Base-by-base conservation (phyloP, 345 rosid species). In the Eutrema japonicum region DNA sequence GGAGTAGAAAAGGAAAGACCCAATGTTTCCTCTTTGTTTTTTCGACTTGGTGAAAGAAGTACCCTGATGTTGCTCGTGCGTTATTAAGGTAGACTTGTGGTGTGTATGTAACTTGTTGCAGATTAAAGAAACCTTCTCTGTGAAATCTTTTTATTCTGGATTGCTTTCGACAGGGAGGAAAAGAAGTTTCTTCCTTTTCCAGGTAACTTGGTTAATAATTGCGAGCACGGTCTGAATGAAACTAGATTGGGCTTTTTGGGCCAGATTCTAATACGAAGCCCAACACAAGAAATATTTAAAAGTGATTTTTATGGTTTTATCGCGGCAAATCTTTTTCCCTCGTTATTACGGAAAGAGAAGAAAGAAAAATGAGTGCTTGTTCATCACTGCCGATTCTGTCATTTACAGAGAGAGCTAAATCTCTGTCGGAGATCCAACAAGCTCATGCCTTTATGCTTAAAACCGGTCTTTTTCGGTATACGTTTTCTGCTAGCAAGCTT, bases 81-180 rank as follows among this genome's bases (percentile, higher is more conserved):
- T 78, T 18, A 74, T 78, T 92, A 72, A 88, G 96, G 98, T 91
- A 67, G 54, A 52, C 27, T 40, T 61, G 52, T 51, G 51, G 48
- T 74, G 12, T 42, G 2, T 18, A 18, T 10, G 11, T 52, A 32
- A 42, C 48, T 16, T 16, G 16, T 16, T 77, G 76, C 89, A 91
- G 98, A 73, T 78, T 86, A 79, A 93, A 91, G 88, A 93, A 84
- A 78, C 55, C 88, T 16, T 16, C 0, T 78, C 81, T 16, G 88
- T 84, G 48, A 83, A 55, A 58, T 89, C 97, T 16, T 16, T 16
- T 16, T 0, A 16, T 16, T 16, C 16, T 16, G 16, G 16, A 16
- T 16, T 16, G 16, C 16, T 16, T 16, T 16, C 16, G 16, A 16
- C 16, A 16, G 16, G 16, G 16, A 16, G 16, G 16, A 16, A 16